Percentiles rank a stretch among this genome's conserved stretches.
Conservation (phyloP, 1,284 basidiomycete species). For the Sutorius eximius region DNA sequence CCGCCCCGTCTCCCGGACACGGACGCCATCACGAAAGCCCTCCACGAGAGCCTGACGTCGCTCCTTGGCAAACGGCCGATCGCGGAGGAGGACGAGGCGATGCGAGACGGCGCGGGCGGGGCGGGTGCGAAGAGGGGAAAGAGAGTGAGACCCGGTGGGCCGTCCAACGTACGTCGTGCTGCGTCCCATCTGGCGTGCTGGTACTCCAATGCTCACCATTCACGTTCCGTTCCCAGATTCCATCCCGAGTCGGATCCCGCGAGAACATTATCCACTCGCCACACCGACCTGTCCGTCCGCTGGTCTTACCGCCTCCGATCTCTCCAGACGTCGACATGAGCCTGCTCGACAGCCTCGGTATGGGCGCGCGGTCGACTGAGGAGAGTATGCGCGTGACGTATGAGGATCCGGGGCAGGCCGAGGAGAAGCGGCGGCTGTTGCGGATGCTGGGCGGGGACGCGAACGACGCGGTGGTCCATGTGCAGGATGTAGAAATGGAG, state of each 20-base stretch:
- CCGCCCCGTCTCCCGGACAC: constrained; percentile 26
- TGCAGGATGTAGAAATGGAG: constrained; percentile 1
- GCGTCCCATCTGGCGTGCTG: background rate
- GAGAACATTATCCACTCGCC: constrained; percentile 26
- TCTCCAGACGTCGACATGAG: constrained; percentile 31
- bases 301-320: background rate
- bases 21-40: constrained; percentile 35
- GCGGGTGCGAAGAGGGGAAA: constrained; percentile 38
- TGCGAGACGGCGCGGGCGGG: constrained; percentile 6
- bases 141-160: constrained; percentile 41
- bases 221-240: constrained; percentile 26
- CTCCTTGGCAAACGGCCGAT: constrained; percentile 63
- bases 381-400: constrained; percentile 59
- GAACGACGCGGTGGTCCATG: no score
- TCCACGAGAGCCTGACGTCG: constrained; percentile 65
- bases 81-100: constrained; percentile 39
- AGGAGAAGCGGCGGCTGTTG: constrained; percentile 53
- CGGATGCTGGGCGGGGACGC: constrained; percentile 30
- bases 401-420: constrained; percentile 62
- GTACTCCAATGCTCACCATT: background rate
- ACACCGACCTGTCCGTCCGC: constrained; percentile 3
- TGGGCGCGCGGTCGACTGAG: constrained; percentile 29
- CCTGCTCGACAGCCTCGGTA: constrained; percentile 26
- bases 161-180: constrained; percentile 42
- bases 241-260: constrained; percentile 40